Percentiles rank a stretch among this genome's conserved stretches.
Conservation (phyloP, 331 rosid species). For the Rhamnella rubrinervis region DNA sequence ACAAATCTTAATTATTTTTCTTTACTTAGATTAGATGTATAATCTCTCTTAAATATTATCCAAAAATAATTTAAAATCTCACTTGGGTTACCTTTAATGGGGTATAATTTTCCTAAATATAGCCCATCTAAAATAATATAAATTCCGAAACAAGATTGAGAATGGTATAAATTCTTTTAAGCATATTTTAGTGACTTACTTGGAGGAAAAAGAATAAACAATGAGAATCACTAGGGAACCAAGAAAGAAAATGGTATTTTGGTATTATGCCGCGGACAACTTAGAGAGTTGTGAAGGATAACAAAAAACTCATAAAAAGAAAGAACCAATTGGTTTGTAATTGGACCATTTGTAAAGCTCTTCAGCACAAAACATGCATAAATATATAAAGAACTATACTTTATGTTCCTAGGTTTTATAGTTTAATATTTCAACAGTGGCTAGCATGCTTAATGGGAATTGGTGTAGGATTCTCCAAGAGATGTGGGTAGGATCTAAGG, state of each 20-base stretch:
- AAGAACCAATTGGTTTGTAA: neutral
- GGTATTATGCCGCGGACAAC: neutral
- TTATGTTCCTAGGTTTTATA: neutral
- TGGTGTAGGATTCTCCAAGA: neutral
- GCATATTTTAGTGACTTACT: neutral
- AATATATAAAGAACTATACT: neutral
- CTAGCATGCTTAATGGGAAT: neutral
- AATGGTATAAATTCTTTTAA: neutral
- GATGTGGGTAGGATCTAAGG: too few species aligned
- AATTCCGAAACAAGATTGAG: neutral
- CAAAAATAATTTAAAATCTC: too few species aligned
- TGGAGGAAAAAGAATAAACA: neutral
- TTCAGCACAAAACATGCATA: neutral
- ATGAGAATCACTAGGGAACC: neutral
- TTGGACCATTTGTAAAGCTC: conserved; percentile 13
- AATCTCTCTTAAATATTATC: too few species aligned
- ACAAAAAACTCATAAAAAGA: too few species aligned
- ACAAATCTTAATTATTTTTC: too few species aligned
- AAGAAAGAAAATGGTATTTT: conserved; percentile 1
- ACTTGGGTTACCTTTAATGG: too few species aligned
- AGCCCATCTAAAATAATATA: too few species aligned
- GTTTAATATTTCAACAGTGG: neutral
- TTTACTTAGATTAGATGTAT: too few species aligned
- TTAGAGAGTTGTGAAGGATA: neutral
- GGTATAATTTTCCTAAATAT: too few species aligned